phyloP scores from a whole-genome alignment of 208 protist genomes.

The Leishmania braziliensis region DNA sequence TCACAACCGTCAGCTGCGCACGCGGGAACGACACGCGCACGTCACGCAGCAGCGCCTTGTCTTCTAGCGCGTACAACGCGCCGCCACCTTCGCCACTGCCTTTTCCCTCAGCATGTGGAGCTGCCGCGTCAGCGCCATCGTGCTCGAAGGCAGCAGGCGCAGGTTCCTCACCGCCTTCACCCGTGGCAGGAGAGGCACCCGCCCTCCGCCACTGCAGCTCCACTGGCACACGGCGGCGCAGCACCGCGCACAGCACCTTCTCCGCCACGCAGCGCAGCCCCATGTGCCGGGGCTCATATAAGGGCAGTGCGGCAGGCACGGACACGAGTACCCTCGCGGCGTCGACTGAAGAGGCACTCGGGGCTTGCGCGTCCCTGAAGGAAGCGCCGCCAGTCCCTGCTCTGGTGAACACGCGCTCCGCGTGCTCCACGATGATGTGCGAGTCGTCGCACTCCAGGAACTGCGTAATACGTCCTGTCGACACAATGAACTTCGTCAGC shows the following conservation, averaged over 20 bases:
- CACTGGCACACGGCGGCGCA: slow-evolving; percentile 17
- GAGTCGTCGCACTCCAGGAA: slow-evolving; percentile 70
- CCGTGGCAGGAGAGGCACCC: background rate
- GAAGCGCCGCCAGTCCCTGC: background rate
- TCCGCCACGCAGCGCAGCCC: slow-evolving; percentile 1
- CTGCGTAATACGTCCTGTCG: slow-evolving; percentile 61
- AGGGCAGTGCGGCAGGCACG: slow-evolving; percentile 10
- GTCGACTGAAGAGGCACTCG: background rate
- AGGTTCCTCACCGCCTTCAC: background rate
- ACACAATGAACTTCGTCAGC: slow-evolving; percentile 68
- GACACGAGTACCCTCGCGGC: slow-evolving; percentile 8
- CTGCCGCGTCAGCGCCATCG: background rate
- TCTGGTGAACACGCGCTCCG: background rate
- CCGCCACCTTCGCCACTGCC: background rate
- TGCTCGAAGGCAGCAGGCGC: background rate
- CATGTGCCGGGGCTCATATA: slow-evolving; percentile 17
- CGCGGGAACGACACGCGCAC: slow-evolving; percentile 27
- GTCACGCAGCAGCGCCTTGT: slow-evolving; percentile 36
- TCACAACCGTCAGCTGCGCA: slow-evolving; percentile 40
- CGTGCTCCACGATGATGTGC: slow-evolving; percentile 19
- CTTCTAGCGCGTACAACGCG: slow-evolving; percentile 15
- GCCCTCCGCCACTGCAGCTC: slow-evolving; percentile 24
- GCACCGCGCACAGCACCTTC: background rate
- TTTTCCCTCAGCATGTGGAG: background rate
- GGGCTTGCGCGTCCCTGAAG: background rate